Evolutionary conservation across 805 yeast species (phyloP).

Genomic region (Lachancea fermentati): DNA sequence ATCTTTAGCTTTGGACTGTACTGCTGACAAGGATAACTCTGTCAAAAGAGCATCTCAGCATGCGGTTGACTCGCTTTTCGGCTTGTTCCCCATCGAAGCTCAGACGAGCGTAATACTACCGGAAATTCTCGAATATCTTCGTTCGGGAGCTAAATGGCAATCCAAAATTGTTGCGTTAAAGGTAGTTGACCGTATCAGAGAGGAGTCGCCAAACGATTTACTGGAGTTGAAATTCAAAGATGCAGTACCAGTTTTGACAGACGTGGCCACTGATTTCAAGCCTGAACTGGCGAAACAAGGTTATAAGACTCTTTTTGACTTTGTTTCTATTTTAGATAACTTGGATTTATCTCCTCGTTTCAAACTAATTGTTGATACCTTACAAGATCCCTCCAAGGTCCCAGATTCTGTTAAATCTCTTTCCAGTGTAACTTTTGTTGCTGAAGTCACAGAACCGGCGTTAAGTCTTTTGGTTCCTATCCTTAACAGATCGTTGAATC

Average conservation of each 20-base stretch:
- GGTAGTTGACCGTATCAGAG: conserved; percentile 65
- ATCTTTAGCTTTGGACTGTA: conserved; percentile 58
- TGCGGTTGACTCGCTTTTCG: conserved; percentile 65
- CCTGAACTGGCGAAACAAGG: conserved; percentile 92
- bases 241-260: conserved; percentile 80
- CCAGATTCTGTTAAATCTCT: conserved; percentile 84
- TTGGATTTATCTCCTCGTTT: conserved; percentile 85
- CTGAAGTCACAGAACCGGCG: conserved; percentile 97
- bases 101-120: conserved; percentile 65
- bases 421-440: conserved; percentile 92
- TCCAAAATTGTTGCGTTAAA: conserved; percentile 76
- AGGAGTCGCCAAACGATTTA: conserved; percentile 78
- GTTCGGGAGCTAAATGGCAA: conserved; percentile 88
- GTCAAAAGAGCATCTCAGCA: conserved; percentile 83
- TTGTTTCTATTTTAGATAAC: conserved; percentile 82
- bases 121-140: conserved; percentile 55
- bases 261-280: conserved; percentile 89
- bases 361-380: conserved; percentile 77
- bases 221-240: conserved; percentile 74
- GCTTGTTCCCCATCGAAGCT: conserved; percentile 71
- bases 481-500: conserved; percentile 78
- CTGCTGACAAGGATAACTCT: conserved; percentile 81
- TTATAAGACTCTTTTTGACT: conserved; percentile 57
- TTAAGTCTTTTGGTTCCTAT: conserved; percentile 87
- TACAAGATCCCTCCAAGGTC: conserved; percentile 84